phyloP scores from a whole-genome alignment of 2,329 filamentous ascomycete genomes.

The Sclerotinia trifoliorum region DNA sequence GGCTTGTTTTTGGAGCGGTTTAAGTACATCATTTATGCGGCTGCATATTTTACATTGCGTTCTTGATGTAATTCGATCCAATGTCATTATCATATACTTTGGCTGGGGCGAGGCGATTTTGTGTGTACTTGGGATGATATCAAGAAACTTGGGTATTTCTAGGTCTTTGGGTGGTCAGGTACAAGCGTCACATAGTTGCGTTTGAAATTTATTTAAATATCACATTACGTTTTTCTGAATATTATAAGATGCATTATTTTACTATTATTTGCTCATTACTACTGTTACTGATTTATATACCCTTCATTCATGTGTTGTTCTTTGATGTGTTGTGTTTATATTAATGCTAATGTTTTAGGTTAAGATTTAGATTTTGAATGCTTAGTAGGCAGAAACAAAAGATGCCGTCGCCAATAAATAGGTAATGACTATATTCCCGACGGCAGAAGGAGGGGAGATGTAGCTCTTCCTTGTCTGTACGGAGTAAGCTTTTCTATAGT shows the following conservation, averaged over 20 bases:
- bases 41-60: constrained; percentile 33
- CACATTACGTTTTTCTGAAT: not conserved
- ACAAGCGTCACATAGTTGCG: constrained; percentile 18
- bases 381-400: not conserved
- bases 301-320: not conserved
- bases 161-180: constrained; percentile 19
- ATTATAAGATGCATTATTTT: not conserved
- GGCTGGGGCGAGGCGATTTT: constrained; percentile 23
- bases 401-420: too few species aligned
- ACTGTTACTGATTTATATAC: not conserved
- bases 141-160: constrained; percentile 21
- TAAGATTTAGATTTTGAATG: not conserved
- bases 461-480: too few species aligned
- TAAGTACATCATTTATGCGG: constrained; percentile 29
- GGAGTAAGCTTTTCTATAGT: too few species aligned
- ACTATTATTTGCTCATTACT: too few species aligned
- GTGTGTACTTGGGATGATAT: constrained; percentile 24
- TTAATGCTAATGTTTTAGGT: not conserved
- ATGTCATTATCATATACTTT: constrained; percentile 25
- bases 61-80: constrained; percentile 24
- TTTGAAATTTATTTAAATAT: not conserved
- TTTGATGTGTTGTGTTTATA: too few species aligned
- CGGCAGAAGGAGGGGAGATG: too few species aligned
- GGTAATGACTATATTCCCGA: too few species aligned
- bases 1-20: constrained; percentile 33